Evolutionary conservation across 768 basidiomycete genomes (phyloP), one percentile per base, ranked within the genome.

Genomic region (Plicaturopsis crispa): DNA sequence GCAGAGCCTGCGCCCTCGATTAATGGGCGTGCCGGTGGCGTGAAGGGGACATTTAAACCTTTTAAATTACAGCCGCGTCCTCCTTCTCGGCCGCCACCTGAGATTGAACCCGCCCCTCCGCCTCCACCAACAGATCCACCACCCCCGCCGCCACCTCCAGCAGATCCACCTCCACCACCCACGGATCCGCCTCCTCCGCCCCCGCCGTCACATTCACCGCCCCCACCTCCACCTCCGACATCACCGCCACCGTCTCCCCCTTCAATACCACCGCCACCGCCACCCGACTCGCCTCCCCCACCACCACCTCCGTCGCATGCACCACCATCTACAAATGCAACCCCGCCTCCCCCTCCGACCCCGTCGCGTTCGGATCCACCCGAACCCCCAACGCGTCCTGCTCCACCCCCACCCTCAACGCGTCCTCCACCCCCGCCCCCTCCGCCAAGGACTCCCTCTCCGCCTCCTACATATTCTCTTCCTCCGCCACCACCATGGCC

Each of bases 401-500:
- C 57, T 24, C 55, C 56, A 22, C 36, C 31, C 1, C 38, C 37
- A 42, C 42, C 38, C 2, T 41, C 44, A 6, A 34, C 49, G 1
- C 39, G 48, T n/a, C 40, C 38, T 21, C 53, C 54, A 13, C 40
- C 55, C 10, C 20, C 33, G 8, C 41, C 57, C 4, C 53, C 54
- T 2, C 59, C 61, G 1, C 53, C 51, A 10, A 40, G 48, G 14
- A 48, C 53, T 5, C 38, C 47, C 18, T 54, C 51, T 4, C 47
- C 60, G 4, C 58, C 64, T 13, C 52, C 57, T 38, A 47, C 52
- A 0, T 69, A 67, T 46, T 64, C 67, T 5, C 56, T 66, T 10
- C 61, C 68, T 10, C 61, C 66, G 2, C 57, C 58, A 3, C 78
- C 72, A 12, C 57, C 63, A 3, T 84, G 79, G 78, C 69, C 70